These are phyloP conservation scores for Penicillium brevicompactum DNA, from an alignment of 2,329 filamentous ascomycete species.

Conservation along the genomic window DNA sequence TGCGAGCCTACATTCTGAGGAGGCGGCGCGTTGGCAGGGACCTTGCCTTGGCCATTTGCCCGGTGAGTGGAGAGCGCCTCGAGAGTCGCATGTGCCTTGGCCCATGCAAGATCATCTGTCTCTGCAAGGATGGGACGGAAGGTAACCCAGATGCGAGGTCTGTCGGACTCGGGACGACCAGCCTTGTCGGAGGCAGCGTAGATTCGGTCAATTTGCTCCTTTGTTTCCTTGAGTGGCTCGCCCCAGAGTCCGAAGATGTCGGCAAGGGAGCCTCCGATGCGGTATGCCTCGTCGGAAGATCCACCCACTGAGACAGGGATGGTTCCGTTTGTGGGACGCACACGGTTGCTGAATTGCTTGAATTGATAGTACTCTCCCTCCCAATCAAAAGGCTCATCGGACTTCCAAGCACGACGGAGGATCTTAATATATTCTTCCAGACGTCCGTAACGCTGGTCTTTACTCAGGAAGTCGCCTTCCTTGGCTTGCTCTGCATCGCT, in stretches of 20 bases:
- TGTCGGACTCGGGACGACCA: conserved; percentile 55
- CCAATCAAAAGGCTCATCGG: conserved; percentile 62
- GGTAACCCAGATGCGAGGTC: conserved; percentile 65
- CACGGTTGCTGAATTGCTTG: conserved; percentile 58
- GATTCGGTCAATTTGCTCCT: conserved; percentile 63
- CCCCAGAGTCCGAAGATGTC: conserved; percentile 68
- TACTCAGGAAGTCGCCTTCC: conserved; percentile 62
- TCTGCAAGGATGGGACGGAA: conserved; percentile 64
- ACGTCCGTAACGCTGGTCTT: conserved; percentile 60
- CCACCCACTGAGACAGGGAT: conserved; percentile 64
- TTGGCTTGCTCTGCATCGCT: conserved; percentile 62
- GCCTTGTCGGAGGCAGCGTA: conserved; percentile 62
- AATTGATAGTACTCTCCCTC: conserved; percentile 62
- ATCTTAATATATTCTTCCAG: conserved; percentile 66
- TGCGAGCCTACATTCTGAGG: conserved; percentile 64
- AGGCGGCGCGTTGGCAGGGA: conserved; percentile 31
- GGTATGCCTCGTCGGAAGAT: conserved; percentile 61
- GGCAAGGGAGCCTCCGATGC: conserved; percentile 59
- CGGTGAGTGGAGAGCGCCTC: conserved; percentile 53
- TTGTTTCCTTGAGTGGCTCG: conserved; percentile 65
- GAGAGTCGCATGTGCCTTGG: conserved; percentile 60
- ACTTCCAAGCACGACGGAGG: conserved; percentile 60
- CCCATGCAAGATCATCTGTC: conserved; percentile 65
- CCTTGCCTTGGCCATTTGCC: conserved; percentile 37
- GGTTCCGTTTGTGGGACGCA: conserved; percentile 55